These are phyloP conservation scores for Ceriops zippeliana DNA, from an alignment of 345 rosid genomes.

Conservation along the genomic window DNA sequence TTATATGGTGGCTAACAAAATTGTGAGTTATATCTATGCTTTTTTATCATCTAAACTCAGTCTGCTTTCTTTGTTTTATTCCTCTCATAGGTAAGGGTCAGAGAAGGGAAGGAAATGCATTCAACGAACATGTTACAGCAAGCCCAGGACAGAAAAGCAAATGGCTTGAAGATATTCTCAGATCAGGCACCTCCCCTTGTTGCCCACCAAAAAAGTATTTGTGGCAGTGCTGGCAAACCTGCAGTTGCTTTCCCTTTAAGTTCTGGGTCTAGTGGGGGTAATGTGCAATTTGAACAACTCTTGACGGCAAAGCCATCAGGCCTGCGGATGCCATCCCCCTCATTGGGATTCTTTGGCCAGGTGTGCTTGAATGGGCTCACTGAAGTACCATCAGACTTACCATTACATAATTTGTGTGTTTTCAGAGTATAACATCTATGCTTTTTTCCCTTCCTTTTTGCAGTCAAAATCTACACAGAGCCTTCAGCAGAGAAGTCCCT, in stretches of 20 bases:
- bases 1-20: conserved; percentile 1
- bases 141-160: conserved; percentile 27
- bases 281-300: conserved; percentile 27
- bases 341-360: conserved; percentile 77
- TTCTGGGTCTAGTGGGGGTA: conserved; percentile 20
- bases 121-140: conserved; percentile 35
- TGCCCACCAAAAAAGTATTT: conserved; percentile 27
- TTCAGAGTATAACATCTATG: conserved; percentile 3
- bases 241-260: conserved; percentile 34
- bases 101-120: conserved; percentile 24
- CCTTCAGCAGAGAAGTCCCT: conserved; percentile 34
- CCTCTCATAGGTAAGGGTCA: conserved; percentile 36
- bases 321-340: conserved; percentile 86
- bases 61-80: not conserved
- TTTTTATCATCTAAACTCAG: too few relatives aligned
- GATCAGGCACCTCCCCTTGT: conserved; percentile 28
- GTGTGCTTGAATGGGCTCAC: conserved; percentile 39
- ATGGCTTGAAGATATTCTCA: conserved; percentile 31
- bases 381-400: not conserved
- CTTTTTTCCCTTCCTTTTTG: conserved; percentile 28
- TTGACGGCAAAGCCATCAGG: conserved; percentile 68
- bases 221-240: conserved; percentile 23
- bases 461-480: conserved; percentile 56
- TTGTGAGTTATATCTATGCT: too few relatives aligned
- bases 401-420: not conserved